A percentile compares a stretch with the other conserved stretches of the same genome.
Conservation (phyloP, 2,329 filamentous ascomycete species). For the Penicillium thymicola region DNA sequence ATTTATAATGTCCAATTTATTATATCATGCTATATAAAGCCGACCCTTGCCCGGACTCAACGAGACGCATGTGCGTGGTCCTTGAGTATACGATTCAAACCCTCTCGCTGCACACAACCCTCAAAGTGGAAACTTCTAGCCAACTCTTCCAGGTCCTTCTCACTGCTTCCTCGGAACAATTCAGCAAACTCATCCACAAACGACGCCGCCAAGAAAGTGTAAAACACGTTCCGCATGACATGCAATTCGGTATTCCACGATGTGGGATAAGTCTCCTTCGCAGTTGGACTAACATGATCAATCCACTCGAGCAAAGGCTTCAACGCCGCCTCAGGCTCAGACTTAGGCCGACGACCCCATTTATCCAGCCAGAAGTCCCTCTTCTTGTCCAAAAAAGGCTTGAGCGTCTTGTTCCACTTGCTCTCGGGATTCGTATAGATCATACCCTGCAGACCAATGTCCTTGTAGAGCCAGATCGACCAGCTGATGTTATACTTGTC, state of each 20-base stretch:
- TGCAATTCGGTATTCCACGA: constrained; percentile 53
- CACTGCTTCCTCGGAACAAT: constrained; percentile 51
- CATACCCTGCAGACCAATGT: constrained; percentile 58
- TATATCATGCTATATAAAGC: neutral
- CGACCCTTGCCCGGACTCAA: neutral
- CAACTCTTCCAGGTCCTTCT: constrained; percentile 54
- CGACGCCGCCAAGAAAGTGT: constrained; percentile 51
- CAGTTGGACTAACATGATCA: constrained; percentile 42
- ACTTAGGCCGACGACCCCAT: constrained; percentile 49
- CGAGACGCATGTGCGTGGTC: constrained; percentile 36
- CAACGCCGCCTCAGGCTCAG: constrained; percentile 45
- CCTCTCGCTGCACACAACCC: constrained; percentile 51
- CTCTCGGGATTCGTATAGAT: constrained; percentile 48
- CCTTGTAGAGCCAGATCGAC: constrained; percentile 61
- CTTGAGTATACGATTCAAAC: constrained; percentile 51
- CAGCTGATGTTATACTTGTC: constrained; percentile 52
- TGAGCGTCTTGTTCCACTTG: constrained; percentile 51
- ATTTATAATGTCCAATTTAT: neutral
- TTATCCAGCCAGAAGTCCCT: constrained; percentile 52
- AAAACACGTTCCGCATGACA: constrained; percentile 45
- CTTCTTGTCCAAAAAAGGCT: constrained; percentile 57
- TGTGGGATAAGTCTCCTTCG: constrained; percentile 46
- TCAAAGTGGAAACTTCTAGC: constrained; percentile 55
- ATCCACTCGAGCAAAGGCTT: constrained; percentile 47
- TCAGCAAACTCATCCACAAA: constrained; percentile 55